Base-by-base conservation (phyloP, 768 basidiomycete genomes). In the Clavaria fumosa region DNA sequence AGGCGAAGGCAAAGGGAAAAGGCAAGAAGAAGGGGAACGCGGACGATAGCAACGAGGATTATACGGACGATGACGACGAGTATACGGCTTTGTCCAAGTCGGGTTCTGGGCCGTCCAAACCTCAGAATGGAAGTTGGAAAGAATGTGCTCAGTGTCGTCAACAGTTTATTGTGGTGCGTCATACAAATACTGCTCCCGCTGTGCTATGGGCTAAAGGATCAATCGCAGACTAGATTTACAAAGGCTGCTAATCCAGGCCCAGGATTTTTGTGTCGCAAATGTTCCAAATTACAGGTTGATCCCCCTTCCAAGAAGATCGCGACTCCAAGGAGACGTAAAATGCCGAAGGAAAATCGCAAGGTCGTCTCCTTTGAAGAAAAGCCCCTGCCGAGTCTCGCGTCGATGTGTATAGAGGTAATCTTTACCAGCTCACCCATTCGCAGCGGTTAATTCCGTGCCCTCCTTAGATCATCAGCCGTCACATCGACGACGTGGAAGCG, bases 401-500 rank as follows among this genome's bases (percentile, higher is more conserved):
- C 78, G 2, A 49, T 86, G 15, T 96, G 93, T 50, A 83, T 95
- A 32, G 61, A 79, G 56, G 88, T 84, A 43, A 39, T 65, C 47
- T 30, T 3, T 17, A 21, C 15, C 4, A 23, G 6, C 26, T 3
- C 35, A 27, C 7, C 17, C 31, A 21, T 5, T 31, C 11, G 4
- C 7, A 4, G 30, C 35, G 11, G 31, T 1, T 26, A 12, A 31
- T 26, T 7, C 31, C 14, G 18, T 34, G 18, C 32, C 23, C 3
- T 38, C 15, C 42, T 5, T 37, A 90, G 83, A 60, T 95, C 17
- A 76, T 96, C 40, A 78, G 81, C 12, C 70, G 72, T 40, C 74
- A 86, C 52, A 93, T 96, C 40, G 70, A 89, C 40, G 84, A 93
- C 46, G 78, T 97, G 4, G 85, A 88, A 44, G 77, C 79, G 0